Percentiles rank a stretch among this genome's conserved stretches.
phyloP scores from a whole-genome alignment of 495 filamentous ascomycete genomes.

The Penicillium tannophilum region DNA sequence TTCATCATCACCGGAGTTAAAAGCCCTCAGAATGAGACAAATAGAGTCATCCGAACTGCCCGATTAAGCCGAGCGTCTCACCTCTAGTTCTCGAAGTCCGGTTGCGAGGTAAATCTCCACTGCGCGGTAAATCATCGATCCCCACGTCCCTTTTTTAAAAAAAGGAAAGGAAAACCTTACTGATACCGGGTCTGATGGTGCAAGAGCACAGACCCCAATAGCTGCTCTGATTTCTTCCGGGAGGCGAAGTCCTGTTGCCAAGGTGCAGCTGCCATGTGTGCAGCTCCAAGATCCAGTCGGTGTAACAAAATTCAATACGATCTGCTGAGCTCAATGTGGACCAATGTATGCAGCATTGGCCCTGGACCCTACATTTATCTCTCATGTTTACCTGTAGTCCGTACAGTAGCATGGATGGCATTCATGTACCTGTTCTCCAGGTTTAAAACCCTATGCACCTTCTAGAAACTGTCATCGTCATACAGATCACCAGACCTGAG shows the following conservation, averaged over 20 bases:
- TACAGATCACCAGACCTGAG: slow-evolving; percentile 9
- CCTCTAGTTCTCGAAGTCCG: background rate
- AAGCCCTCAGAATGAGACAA: slow-evolving; percentile 16
- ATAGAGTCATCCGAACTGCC: slow-evolving; percentile 13
- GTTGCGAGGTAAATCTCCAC: slow-evolving; percentile 5
- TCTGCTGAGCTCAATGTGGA: slow-evolving; percentile 11
- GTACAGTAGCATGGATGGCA: background rate
- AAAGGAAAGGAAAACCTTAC: background rate
- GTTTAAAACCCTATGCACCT: slow-evolving; percentile 9
- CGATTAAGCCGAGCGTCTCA: slow-evolving; percentile 7
- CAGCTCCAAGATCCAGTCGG: slow-evolving; percentile 13
- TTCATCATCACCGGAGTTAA: background rate
- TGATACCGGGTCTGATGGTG: slow-evolving; percentile 1
- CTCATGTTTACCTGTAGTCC: background rate
- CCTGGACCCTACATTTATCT: slow-evolving; percentile 14
- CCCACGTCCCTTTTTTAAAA: slow-evolving; percentile 1
- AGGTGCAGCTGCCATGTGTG: slow-evolving; percentile 24
- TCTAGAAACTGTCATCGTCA: slow-evolving; percentile 12
- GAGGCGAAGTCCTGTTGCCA: background rate
- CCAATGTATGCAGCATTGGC: slow-evolving; percentile 12
- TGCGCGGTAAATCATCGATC: slow-evolving; percentile 28
- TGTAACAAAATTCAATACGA: slow-evolving; percentile 20
- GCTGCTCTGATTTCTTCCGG: background rate
- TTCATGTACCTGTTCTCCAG: slow-evolving; percentile 12
- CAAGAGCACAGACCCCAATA: background rate